Base-by-base conservation (phyloP, 441 rosid species). In the Raphanus hybrid region DNA sequence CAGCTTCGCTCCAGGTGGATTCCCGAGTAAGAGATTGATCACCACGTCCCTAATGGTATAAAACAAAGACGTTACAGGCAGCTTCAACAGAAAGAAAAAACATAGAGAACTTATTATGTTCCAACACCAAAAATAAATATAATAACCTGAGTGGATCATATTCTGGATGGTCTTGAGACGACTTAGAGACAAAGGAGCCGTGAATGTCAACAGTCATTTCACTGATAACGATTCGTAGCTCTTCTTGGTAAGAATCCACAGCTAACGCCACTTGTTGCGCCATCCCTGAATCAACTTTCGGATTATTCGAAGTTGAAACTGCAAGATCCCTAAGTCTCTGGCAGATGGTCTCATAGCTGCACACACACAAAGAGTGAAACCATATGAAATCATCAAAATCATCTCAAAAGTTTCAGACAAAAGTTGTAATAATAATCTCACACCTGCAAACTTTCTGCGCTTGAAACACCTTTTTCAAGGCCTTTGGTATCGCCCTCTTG, bases 381-480 rank as follows among this genome's bases (percentile, higher is more conserved):
- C n/a, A n/a, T n/a, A n/a, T n/a, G n/a, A n/a, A n/a, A 16, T 16
- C 18, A 16, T 16, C 18, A 16, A 16, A 34, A 29, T 39, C 23
- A 14, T 29, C 41, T 18, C 34, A 29, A 6, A 16, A 16, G 18
- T 16, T 16, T 16, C 18, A 16, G 18, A 16, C 18, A 16, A 16
- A 16, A 16, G 18, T 16, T 16, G 18, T 16, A 16, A 32, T 16
- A 16, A 16, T 68, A 29, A 5, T 23, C 52, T 3, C 71, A 4
- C 18, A 86, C 97, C 95, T 89, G 93, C 99, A 94, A 84, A 91
- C 98, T 78, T 91, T 94, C 80, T 88, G 90, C 81, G 71, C 84
- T 75, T 87, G 94, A 71, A 95, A 84, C 71, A 92, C 88, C 78
- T 86, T 89, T 71, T 85, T 91, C 77, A 95, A 74, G 57, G 88